Base-by-base conservation (phyloP, 371 early-diverging fungal species). In the Rhizoclosmatium hyalinum region DNA sequence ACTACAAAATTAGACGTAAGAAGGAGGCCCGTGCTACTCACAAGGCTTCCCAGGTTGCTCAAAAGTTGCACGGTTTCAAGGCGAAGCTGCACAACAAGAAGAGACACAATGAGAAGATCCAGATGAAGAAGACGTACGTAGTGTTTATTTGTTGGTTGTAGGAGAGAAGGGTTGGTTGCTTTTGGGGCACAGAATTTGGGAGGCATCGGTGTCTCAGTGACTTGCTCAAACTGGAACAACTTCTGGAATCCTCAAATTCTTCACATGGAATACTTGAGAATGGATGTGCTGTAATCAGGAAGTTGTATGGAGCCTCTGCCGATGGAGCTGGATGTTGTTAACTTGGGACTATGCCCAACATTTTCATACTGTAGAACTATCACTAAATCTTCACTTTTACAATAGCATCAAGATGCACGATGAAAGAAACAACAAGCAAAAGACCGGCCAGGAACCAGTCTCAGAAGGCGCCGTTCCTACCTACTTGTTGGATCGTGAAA, bases 31-130 rank as follows among this genome's bases (percentile, higher is more conserved):
- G 99, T 87, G 82, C 90, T 79, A 94, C 87, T 44, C 98, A 98
- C 88, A 94, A 94, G 85, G 86, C 87, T 61, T 90, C 97, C n/a
- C 94, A 91, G 75, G 91, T 90, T 79, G 98, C 99, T 6, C 95
- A 96, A 79, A 98, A 96, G 91, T 93, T 99, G 62, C 96, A 95
- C 85, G 99, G 99, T 72, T 85, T 98, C 74, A 96, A 96, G 90
- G 99, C 99, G 77, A 99, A 98, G 91, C 84, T 99, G 82, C 94
- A 95, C 90, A 96, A 98, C 88, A 98, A 98, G 94, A 98, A 98
- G 89, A 91, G 98, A 74, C 95, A 95, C 83, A 89, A 92, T n/a
- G 97, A 99, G 85, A 99, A 99, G 95, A 97, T 99, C 80, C 96
- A 99, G 88, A 96, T 99, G 95, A 98, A 99, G 92, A 99, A 99